A percentile compares a stretch with the other conserved stretches of the same genome.
phyloP scores from a whole-genome alignment of 108 stramenopile genomes.

The Nitzschia sp. region DNA sequence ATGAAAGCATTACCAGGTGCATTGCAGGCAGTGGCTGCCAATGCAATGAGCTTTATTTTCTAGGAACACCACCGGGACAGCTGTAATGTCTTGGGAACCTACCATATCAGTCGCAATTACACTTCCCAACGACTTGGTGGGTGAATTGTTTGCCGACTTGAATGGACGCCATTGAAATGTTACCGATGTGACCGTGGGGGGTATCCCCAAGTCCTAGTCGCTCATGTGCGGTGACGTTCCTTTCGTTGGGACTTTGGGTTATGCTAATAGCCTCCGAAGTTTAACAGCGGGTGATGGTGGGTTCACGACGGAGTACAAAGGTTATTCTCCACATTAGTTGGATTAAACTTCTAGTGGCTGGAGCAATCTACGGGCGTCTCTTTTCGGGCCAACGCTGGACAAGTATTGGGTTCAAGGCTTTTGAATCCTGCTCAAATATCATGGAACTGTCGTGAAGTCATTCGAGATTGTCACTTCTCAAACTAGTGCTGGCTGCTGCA shows the following conservation, averaged over 20 bases:
- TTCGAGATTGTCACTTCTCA: too few species aligned
- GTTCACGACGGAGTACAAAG: conserved; percentile 86
- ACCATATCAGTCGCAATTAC: conserved; percentile 80
- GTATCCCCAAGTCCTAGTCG: conserved; percentile 54
- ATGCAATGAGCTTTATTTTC: conserved; percentile 59
- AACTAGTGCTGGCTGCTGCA: conserved; percentile 50
- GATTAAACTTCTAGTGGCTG: not conserved
- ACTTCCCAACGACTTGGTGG: conserved; percentile 79
- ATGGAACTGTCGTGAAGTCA: too few species aligned
- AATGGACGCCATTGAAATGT: conserved; percentile 76
- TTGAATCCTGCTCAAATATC: too few species aligned
- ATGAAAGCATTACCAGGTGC: conserved; percentile 74
- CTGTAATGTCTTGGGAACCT: conserved; percentile 77
- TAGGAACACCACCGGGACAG: conserved; percentile 31
- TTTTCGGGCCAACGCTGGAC: too few species aligned
- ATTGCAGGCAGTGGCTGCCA: conserved; percentile 72
- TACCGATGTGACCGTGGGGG: conserved; percentile 76
- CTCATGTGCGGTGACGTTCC: conserved; percentile 84
- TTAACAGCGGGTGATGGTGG: conserved; percentile 84
- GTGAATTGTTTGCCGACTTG: conserved; percentile 85
- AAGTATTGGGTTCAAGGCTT: too few species aligned
- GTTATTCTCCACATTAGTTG: conserved; percentile 53
- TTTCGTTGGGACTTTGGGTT: conserved; percentile 83
- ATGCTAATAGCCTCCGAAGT: conserved; percentile 81
- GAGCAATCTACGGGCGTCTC: too few species aligned